Base-by-base conservation (phyloP, 2,329 filamentous ascomycete genomes). In the Botrytis deweyae region DNA sequence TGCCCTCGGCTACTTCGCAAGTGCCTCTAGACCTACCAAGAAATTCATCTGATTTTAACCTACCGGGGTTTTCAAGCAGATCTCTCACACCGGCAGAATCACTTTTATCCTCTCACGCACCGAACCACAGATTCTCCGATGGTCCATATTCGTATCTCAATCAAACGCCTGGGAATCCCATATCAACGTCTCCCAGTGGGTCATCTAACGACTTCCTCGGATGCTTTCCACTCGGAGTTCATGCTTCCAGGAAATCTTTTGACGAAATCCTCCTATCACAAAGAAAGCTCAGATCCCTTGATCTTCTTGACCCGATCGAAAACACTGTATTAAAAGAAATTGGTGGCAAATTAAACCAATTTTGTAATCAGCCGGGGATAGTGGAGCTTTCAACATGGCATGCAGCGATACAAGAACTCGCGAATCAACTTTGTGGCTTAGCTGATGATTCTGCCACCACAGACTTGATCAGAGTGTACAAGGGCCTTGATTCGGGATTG, bases 191-290 rank as follows among this genome's bases (percentile, higher is more conserved):
- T 3, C 77, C 80, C 66, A 75, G 77, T 10, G 84, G 84, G 3
- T 74, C 80, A n/a, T 80, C 81, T 20, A 84, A 82, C 72, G 82
- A 81, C 52, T 76, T 79, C 22, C 78, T 85, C 44, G 85, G 85
- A 29, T 86, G 85, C 73, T 86, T 86, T 72, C 85, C 85, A 36
- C 76, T 87, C 1, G 85, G 85, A 2, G 82, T 84, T 4, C 82
- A 85, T 52, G 80, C 82, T 8, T 80, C 83, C 1, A 74, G 80
- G 20, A 78, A 82, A 46, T 82, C 83, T 9, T 87, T 86, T 72
- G 80, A 82, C 4, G 83, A 85, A 61, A 80, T 87, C 38, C 80
- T 85, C 46, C 80, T 83, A 62, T 83, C 84, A 7, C 85, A 87
- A 75, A 79, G 81, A 79, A 81, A 12, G 33, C 67, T 75, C 55